These are phyloP conservation scores for Tieghemostelium lacteum DNA, from an alignment of 78 protist species.

Conservation along the genomic window DNA sequence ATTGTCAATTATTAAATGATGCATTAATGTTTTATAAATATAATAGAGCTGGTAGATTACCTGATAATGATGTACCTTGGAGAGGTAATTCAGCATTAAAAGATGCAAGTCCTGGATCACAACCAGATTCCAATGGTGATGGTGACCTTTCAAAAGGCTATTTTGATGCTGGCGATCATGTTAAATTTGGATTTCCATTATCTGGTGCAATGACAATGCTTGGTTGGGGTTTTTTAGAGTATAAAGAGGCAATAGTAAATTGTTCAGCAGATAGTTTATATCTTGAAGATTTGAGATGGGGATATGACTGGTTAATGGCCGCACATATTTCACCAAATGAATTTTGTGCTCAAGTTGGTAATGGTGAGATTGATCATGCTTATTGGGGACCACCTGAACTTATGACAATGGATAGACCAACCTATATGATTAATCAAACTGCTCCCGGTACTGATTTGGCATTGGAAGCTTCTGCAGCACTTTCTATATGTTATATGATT, in stretches of 20 bases:
- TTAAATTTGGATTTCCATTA: slow-evolving; percentile 43
- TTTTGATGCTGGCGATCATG: slow-evolving; percentile 46
- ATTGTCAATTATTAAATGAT: slow-evolving; percentile 30
- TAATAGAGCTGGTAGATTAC: slow-evolving; percentile 60
- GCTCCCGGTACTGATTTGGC: slow-evolving; percentile 67
- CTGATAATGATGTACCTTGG: slow-evolving; percentile 59
- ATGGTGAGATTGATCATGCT: slow-evolving; percentile 40
- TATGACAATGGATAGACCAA: slow-evolving; percentile 59
- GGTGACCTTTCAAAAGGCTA: slow-evolving; percentile 67
- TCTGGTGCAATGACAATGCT: slow-evolving; percentile 39
- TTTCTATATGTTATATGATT: slow-evolving; percentile 34
- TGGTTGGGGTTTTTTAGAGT: slow-evolving; percentile 59
- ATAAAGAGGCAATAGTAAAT: neutral
- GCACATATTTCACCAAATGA: slow-evolving; percentile 42
- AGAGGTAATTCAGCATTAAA: slow-evolving; percentile 24
- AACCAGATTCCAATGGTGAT: slow-evolving; percentile 47
- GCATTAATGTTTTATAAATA: slow-evolving; percentile 41
- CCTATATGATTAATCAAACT: neutral
- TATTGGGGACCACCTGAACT: slow-evolving; percentile 73
- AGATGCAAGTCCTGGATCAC: slow-evolving; percentile 27
- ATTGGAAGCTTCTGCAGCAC: slow-evolving; percentile 51
- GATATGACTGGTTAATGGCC: slow-evolving; percentile 71
- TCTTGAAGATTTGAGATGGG: slow-evolving; percentile 50
- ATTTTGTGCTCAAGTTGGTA: slow-evolving; percentile 55
- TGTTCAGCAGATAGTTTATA: slow-evolving; percentile 25